A percentile compares a stretch with the other conserved stretches of the same genome.
These are phyloP conservation scores for Chlamydomonas eustigma DNA, from an alignment of 139 green algal genomes.

Conservation along the genomic window DNA sequence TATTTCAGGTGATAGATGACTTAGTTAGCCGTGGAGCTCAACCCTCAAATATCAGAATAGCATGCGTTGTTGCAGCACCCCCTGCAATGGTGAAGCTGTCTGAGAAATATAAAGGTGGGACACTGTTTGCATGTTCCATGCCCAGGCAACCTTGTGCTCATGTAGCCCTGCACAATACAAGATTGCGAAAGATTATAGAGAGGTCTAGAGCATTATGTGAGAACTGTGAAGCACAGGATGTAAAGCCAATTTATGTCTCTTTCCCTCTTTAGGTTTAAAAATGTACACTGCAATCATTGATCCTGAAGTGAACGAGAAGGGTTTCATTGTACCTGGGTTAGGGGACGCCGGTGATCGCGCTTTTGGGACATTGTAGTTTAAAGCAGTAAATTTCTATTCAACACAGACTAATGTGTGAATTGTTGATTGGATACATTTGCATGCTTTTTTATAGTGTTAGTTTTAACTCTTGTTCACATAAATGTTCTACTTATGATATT, in stretches of 20 bases:
- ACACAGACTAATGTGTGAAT: no score
- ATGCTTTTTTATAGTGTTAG: no score
- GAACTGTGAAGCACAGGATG: no score
- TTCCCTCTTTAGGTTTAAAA: slow-evolving; percentile 38
- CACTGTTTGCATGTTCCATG: no score
- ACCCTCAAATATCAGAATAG: slow-evolving; percentile 70
- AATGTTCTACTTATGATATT: no score
- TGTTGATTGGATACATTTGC: no score
- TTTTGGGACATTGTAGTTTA: slow-evolving; percentile 56
- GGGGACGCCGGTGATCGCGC: slow-evolving; percentile 88
- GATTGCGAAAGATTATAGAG: neutral
- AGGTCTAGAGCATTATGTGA: neutral
- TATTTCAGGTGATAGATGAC: slow-evolving; percentile 72
- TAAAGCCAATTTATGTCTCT: no score
- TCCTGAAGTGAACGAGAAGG: slow-evolving; percentile 82
- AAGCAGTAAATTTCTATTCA: no score
- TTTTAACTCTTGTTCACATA: no score
- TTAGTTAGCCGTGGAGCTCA: slow-evolving; percentile 67
- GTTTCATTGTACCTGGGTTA: slow-evolving; percentile 90
- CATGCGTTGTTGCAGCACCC: slow-evolving; percentile 72
- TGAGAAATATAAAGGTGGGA: slow-evolving; percentile 55
- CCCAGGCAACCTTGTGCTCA: no score
- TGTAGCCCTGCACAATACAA: no score
- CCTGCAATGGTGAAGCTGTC: slow-evolving; percentile 77
- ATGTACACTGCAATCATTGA: slow-evolving; percentile 93